phyloP scores from a whole-genome alignment of 352 stramenopile species.

The Globisporangium lucens region DNA sequence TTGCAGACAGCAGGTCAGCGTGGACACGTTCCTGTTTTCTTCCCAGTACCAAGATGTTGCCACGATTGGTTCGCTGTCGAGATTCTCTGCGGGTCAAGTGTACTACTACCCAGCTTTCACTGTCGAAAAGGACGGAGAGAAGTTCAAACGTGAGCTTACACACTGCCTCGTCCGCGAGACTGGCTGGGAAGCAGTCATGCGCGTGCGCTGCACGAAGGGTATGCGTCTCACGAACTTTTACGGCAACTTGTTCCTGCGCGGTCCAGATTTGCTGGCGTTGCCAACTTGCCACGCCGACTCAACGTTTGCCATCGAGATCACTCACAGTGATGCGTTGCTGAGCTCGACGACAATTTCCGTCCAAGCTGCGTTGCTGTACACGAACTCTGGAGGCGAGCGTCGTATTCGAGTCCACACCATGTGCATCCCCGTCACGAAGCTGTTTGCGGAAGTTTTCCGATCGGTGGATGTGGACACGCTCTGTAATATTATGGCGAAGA shows the following conservation, averaged over 20 bases:
- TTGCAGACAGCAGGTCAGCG: conserved; percentile 96
- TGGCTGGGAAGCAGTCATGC: conserved; percentile 95
- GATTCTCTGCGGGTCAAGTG: conserved; percentile 94
- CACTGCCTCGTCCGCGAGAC: conserved; percentile 92
- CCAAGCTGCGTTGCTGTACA: conserved; percentile 98
- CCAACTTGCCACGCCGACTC: conserved; percentile 96
- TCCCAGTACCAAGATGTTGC: conserved; percentile 96
- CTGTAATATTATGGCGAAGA: conserved; percentile 95
- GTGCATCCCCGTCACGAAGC: conserved; percentile 90
- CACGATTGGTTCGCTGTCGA: conserved; percentile 92
- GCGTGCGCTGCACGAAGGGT: conserved; percentile 95
- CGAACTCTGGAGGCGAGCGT: conserved; percentile 94
- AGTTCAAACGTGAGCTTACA: conserved; percentile 93
- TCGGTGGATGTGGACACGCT: conserved; percentile 92
- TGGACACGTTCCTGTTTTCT: conserved; percentile 98
- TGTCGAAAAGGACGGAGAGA: conserved; percentile 86
- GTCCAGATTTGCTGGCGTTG: conserved; percentile 95
- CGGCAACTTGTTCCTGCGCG: conserved; percentile 98
- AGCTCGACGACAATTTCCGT: conserved; percentile 93
- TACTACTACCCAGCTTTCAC: conserved; percentile 98
- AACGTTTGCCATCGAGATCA: conserved; percentile 96
- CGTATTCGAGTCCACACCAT: conserved; percentile 98
- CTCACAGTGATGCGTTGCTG: conserved; percentile 95
- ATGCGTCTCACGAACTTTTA: conserved; percentile 99
- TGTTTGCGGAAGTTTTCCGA: conserved; percentile 90